phyloP scores from a whole-genome alignment of 805 yeast genomes.

The Kodamaea neixiangensis region DNA sequence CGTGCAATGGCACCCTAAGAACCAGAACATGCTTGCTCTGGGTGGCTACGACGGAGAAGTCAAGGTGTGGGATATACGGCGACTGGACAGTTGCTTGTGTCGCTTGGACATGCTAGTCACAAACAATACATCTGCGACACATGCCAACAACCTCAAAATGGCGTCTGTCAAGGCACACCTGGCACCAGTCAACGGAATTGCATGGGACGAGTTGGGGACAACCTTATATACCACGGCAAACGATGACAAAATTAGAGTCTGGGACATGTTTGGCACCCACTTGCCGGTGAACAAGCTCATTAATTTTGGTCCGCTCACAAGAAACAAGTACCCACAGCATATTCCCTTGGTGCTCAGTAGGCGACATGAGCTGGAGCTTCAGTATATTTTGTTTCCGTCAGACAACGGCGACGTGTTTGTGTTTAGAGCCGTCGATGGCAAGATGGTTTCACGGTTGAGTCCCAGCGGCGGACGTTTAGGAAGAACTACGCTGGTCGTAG shows the following conservation, averaged over 20 bases:
- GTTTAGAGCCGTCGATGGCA: slow-evolving; percentile 61
- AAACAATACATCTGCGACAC: slow-evolving; percentile 20
- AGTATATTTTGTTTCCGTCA: slow-evolving; percentile 67
- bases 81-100: slow-evolving; percentile 62
- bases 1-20: slow-evolving; percentile 75
- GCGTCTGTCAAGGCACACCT: slow-evolving; percentile 64
- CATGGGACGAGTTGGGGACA: slow-evolving; percentile 71
- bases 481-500: slow-evolving; percentile 54
- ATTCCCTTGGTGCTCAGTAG: slow-evolving; percentile 58
- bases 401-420: slow-evolving; percentile 72
- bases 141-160: slow-evolving; percentile 28
- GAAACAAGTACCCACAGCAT: slow-evolving; percentile 56
- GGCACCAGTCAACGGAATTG: slow-evolving; percentile 75
- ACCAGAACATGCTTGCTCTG: slow-evolving; percentile 62
- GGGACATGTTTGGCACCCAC: slow-evolving; percentile 57
- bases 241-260: slow-evolving; percentile 77
- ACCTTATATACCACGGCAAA: slow-evolving; percentile 67
- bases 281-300: slow-evolving; percentile 60
- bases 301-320: slow-evolving; percentile 76
- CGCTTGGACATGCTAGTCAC: slow-evolving; percentile 60
- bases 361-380: slow-evolving; percentile 52
- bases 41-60: slow-evolving; percentile 84
- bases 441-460: slow-evolving; percentile 56
- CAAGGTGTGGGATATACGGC: slow-evolving; percentile 82
- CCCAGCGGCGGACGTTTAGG: slow-evolving; percentile 43